A percentile compares a stretch with the other conserved stretches of the same genome.
These are phyloP conservation scores for Trichoderma cornu-damae DNA, from an alignment of 2,329 filamentous ascomycete genomes.

Conservation along the genomic window DNA sequence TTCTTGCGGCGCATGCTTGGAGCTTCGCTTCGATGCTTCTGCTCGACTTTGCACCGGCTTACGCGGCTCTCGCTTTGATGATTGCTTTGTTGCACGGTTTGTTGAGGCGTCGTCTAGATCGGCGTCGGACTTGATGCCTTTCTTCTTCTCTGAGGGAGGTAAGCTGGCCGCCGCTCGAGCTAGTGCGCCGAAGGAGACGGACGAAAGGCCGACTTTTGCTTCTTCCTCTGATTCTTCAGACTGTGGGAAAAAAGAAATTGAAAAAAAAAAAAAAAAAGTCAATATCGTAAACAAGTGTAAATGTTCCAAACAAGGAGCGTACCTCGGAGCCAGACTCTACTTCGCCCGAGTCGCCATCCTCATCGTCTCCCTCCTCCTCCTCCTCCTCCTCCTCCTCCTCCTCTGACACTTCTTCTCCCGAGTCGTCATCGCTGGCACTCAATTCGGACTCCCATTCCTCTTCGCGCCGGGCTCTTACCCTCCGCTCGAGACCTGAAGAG, in stretches of 20 bases:
- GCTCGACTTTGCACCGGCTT: conserved; percentile 17
- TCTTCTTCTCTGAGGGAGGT: conserved; percentile 29
- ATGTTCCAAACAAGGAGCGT: neutral
- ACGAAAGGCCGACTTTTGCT: conserved; percentile 44
- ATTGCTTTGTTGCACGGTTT: conserved; percentile 17
- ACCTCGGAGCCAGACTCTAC: conserved; percentile 29
- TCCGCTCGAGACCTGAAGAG: conserved; percentile 35
- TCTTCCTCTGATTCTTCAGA: conserved; percentile 28
- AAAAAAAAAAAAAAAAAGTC: neutral
- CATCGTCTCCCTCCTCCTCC: conserved; percentile 31
- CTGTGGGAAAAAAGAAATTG: conserved; percentile 19
- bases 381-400: conserved; percentile 27
- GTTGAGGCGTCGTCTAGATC: conserved; percentile 26
- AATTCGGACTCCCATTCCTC: conserved; percentile 40
- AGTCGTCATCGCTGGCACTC: conserved; percentile 32
- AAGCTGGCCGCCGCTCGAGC: conserved; percentile 77
- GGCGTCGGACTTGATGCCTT: conserved; percentile 29
- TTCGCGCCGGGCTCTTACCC: conserved; percentile 42
- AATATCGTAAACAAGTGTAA: neutral
- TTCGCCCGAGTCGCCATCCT: conserved; percentile 25
- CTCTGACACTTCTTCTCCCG: conserved; percentile 27
- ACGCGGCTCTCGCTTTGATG: neutral
- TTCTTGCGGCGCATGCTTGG: conserved; percentile 85
- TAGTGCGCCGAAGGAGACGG: conserved; percentile 83
- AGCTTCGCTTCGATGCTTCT: conserved; percentile 42